Evolutionary conservation across 208 protist genomes (phyloP).

Genomic region (Herpetomonas samuelpessoai): DNA sequence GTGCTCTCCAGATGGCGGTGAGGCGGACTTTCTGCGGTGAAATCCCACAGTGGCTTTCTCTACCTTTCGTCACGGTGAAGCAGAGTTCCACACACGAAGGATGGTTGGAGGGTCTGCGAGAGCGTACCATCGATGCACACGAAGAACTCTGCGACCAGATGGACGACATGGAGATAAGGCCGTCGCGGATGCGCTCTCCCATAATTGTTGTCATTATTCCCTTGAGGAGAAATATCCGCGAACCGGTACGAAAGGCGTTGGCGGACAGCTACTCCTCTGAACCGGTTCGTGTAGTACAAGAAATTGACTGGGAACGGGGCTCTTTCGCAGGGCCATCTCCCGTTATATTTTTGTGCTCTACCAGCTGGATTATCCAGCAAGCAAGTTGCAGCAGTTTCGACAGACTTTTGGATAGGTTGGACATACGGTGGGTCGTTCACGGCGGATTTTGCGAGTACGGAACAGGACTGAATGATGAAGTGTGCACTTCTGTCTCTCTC

Average conservation of each 20-base stretch:
- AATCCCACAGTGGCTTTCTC: background rate
- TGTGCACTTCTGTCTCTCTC: constrained; percentile 11
- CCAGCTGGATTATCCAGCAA: constrained; percentile 36
- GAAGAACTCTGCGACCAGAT: constrained; percentile 19
- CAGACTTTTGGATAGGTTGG: constrained; percentile 17
- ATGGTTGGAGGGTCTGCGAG: constrained; percentile 14
- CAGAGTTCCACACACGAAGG: constrained; percentile 1
- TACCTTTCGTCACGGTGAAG: background rate
- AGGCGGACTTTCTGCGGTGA: background rate
- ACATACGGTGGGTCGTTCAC: constrained; percentile 38
- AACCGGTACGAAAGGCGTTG: constrained; percentile 5
- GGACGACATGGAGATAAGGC: background rate
- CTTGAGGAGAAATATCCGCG: background rate
- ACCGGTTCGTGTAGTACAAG: constrained; percentile 37
- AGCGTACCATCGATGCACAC: constrained; percentile 5
- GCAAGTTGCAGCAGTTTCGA: constrained; percentile 14
- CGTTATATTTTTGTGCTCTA: constrained; percentile 50
- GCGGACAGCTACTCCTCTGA: constrained; percentile 27
- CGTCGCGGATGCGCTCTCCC: background rate
- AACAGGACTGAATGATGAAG: constrained; percentile 35
- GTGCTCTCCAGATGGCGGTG: constrained; percentile 7
- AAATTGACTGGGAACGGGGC: constrained; percentile 11
- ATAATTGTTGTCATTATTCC: constrained; percentile 19
- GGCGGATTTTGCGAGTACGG: constrained; percentile 39
- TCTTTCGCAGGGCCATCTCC: constrained; percentile 20